Evolutionary conservation across 257 asterid genomes (phyloP).

Genomic region (Solanum dulcamara): DNA sequence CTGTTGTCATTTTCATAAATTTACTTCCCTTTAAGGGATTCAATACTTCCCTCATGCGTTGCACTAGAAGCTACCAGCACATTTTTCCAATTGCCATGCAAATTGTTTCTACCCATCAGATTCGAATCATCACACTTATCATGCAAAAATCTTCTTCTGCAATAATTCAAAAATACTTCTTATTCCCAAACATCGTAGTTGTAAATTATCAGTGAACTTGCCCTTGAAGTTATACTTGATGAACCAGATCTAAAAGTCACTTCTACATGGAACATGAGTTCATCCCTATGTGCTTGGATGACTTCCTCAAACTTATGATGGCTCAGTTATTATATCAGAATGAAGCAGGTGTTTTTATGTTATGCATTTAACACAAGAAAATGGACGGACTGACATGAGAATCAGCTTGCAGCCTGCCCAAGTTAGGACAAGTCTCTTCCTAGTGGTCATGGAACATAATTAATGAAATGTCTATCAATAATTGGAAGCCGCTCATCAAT

Average conservation of each 20-base stretch:
- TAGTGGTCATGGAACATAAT: not conserved
- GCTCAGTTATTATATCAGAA: not conserved
- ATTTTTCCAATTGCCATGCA: not conserved
- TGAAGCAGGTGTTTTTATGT: not conserved
- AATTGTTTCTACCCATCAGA: not conserved
- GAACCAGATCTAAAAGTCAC: not conserved
- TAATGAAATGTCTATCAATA: not conserved
- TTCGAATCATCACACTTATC: not conserved
- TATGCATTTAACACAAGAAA: not conserved
- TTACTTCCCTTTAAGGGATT: not conserved
- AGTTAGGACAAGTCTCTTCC: not conserved
- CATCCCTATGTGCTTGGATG: not conserved
- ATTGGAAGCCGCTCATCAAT: not conserved
- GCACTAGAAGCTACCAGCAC: not conserved
- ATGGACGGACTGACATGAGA: not conserved
- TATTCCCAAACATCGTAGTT: not conserved
- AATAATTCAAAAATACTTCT: not conserved
- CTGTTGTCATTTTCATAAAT: not conserved
- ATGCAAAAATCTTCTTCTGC: not conserved
- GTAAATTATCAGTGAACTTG: not conserved
- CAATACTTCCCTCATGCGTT: not conserved
- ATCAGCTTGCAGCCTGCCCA: not conserved
- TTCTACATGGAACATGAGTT: not conserved
- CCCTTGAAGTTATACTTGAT: not conserved
- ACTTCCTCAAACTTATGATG: not conserved